Base-by-base conservation (phyloP, 2,329 filamentous ascomycete species). In the Colletotrichum neosansevieriae region DNA sequence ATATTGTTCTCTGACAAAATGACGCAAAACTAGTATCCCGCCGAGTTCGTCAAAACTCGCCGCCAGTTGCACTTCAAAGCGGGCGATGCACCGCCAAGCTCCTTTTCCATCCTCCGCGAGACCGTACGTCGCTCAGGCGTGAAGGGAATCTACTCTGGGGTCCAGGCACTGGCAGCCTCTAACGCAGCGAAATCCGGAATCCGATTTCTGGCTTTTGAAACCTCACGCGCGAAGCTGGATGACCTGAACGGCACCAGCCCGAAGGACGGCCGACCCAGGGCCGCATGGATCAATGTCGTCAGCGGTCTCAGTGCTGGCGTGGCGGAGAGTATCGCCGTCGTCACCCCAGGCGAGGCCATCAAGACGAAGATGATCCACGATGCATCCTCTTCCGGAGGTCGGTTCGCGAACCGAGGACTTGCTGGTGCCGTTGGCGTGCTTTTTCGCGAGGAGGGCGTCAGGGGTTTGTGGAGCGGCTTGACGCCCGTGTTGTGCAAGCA, bases 231-330 rank as follows among this genome's bases (percentile, higher is more conserved):
- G 3, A 42, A 13, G 4, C 42, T 70, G 17, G 49, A 59, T 3
- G 40, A 24, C 5, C 6, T 29, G 4, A 17, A 32, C 21, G 44
- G 17, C 6, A 21, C 36, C 32, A 29, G 7, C 32, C 50, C 50
- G 6, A 24, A 24, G 11, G 4, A 58, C 15, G 24, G n/a, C 4
- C 17, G 36, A 15, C 58, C 63, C n/a, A 29, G 53, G 9, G 24
- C 58, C 10, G 65, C 58, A 17, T 68, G 65, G 54, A 15, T 63
- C 44, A 67, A 63, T 12, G 53, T 67, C 38, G 58, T 58, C 7
- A 58, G 51, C 12, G 58, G 64, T 12, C 58, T 63, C 11, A 58
- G 36, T 45, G 53, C 53, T n/a, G 65, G 57, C 56, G 57, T 45
- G n/a, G 67, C 57, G 6, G 50, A 53, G 50, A 57, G 56, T 29